Percentiles rank a stretch among this genome's conserved stretches.
Evolutionary conservation across 1,139 yeast species (phyloP).

Genomic region (Hyphopichia burtonii): DNA sequence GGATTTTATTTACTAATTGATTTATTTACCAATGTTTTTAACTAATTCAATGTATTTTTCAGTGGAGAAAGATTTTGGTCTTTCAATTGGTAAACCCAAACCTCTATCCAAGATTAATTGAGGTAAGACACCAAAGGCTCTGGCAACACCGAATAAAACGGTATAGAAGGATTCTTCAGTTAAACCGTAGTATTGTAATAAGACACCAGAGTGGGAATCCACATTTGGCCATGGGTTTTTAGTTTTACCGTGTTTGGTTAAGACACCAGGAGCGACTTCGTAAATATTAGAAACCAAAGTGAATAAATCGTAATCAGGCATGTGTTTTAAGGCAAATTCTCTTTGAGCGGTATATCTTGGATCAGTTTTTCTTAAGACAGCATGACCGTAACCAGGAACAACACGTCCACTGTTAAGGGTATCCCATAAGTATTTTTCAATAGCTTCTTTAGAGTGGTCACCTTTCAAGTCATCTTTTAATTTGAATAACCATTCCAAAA

Average conservation of each 20-base stretch:
- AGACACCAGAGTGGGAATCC: constrained; percentile 96
- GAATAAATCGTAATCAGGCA: constrained; percentile 94
- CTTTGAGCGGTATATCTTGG: constrained; percentile 98
- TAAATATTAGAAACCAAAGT: constrained; percentile 86
- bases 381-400: constrained; percentile 98
- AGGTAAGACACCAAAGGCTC: constrained; percentile 97
- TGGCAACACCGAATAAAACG: constrained; percentile 95
- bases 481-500: constrained; percentile 86
- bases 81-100: constrained; percentile 91
- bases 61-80: constrained; percentile 94
- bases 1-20: not conserved
- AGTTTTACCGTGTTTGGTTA: constrained; percentile 96
- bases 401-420: constrained; percentile 91
- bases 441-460: constrained; percentile 69
- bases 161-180: constrained; percentile 96
- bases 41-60: constrained; percentile 65
- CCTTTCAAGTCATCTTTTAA: constrained; percentile 76
- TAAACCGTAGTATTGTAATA: constrained; percentile 95
- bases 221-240: constrained; percentile 99
- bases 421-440: constrained; percentile 88
- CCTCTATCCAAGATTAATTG: constrained; percentile 97
- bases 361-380: constrained; percentile 94
- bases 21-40: constrained; percentile 34
- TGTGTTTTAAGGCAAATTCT: constrained; percentile 93
- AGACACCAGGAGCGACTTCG: constrained; percentile 93